Evolutionary conservation across 2,329 filamentous ascomycete genomes (phyloP), one percentile per base, ranked within the genome.

Genomic region (Penicillium paneum): DNA sequence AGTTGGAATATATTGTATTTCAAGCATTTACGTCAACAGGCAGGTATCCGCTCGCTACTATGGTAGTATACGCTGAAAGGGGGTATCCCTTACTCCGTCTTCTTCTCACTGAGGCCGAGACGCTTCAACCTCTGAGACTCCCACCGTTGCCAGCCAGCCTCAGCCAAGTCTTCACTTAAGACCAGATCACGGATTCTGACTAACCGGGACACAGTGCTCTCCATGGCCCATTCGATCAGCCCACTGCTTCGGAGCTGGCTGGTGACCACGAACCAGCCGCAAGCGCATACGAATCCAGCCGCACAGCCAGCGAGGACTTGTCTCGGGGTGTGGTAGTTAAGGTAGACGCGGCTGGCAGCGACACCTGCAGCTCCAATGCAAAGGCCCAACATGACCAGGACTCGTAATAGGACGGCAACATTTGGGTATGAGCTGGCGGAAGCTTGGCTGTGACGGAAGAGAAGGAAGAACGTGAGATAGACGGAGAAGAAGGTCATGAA

Each of bases 101-200:
- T 49, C 55, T 73, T 74, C 17, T 57, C 52, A 38, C 65, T 57
- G 61, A 58, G 64, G 36, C 61, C 29, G 35, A 62, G 67, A 55
- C 58, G 63, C 49, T 65, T 72, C 60, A 67, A 62, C 47, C 70
- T 74, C 55, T 75, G 75, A 45, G 79, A 78, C 72, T 93, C 87
- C 91, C 92, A 97, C 70, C 89, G 87, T 74, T 92, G 90, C 93
- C 93, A 99, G 2, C 94, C 94, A 39, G 91, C 88, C 76, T 96
- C 91, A 32, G 87, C 87, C 64, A 96, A 75, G 73, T 97, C 93
- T 74, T 97, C 93, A 70, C 88, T 87, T 7, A 95, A 80, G 12
- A 95, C 85, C 58, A 99, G 76, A 73, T 99, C 94, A 56, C 94
- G 81, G 44, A 96, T 77, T 55, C 93, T 81, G 44, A 94, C 76